phyloP scores from a whole-genome alignment of 2,329 filamentous ascomycete genomes.

The Blumeriella jaapii region DNA sequence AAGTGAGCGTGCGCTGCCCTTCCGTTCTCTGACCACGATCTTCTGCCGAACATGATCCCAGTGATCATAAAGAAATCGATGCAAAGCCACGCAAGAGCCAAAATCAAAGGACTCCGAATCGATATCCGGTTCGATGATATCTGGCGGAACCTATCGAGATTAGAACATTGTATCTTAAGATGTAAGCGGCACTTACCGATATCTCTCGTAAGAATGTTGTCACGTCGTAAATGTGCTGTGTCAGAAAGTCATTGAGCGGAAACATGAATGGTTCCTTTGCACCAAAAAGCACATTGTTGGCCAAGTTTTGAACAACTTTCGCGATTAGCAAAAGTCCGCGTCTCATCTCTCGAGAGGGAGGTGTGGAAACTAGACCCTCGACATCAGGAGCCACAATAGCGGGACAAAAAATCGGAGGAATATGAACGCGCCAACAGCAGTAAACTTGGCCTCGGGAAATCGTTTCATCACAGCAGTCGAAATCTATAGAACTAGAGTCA shows the following conservation, averaged over 20 bases:
- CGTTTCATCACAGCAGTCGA: conserved; percentile 49
- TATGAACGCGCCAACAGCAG: conserved; percentile 59
- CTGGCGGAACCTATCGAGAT: conserved; percentile 34
- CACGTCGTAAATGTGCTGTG: conserved; percentile 55
- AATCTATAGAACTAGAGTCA: conserved; percentile 32
- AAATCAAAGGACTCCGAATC: conserved; percentile 50
- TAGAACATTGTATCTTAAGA: neutral
- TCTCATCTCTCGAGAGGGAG: conserved; percentile 58
- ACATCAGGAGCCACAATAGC: conserved; percentile 60
- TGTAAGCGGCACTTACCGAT: conserved; percentile 37
- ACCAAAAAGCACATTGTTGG: conserved; percentile 61
- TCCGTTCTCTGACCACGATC: conserved; percentile 46
- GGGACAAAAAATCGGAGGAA: conserved; percentile 64
- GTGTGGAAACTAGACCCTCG: conserved; percentile 48
- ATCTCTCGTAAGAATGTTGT: conserved; percentile 57
- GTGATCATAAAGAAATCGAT: conserved; percentile 59
- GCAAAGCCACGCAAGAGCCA: conserved; percentile 57
- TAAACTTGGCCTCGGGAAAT: conserved; percentile 61
- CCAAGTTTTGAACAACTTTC: conserved; percentile 60
- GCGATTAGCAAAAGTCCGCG: conserved; percentile 57
- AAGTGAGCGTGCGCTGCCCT: conserved; percentile 43
- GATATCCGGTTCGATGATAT: conserved; percentile 32
- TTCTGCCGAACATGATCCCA: conserved; percentile 60
- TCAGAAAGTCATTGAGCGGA: conserved; percentile 56
- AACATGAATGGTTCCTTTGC: conserved; percentile 66